Evolutionary conservation across 345 rosid species (phyloP).

Genomic region (Geranium rotundifolium): DNA sequence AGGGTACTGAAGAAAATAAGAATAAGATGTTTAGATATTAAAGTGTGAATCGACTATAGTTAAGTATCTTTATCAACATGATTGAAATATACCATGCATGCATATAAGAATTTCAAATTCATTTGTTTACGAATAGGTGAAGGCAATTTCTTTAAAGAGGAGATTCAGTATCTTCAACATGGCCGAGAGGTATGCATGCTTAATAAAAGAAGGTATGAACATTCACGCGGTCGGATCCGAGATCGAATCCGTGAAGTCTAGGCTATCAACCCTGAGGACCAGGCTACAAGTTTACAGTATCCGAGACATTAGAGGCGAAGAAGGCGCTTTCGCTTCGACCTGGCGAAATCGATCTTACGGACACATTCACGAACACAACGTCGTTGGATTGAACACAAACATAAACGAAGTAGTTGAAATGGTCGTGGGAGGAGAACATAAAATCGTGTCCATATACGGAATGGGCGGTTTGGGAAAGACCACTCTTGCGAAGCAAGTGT

Average conservation of each 20-base stretch:
- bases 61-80: too few relatives aligned
- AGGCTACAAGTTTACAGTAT: constrained; percentile 14
- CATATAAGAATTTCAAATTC: too few relatives aligned
- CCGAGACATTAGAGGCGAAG: background rate
- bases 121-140: too few relatives aligned
- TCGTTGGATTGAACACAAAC: constrained; percentile 26
- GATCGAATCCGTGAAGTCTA: constrained; percentile 20
- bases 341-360: constrained; percentile 15
- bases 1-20: too few relatives aligned
- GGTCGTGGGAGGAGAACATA: constrained; percentile 3
- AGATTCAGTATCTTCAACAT: too few relatives aligned
- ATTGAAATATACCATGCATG: too few relatives aligned
- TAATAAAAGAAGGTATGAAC: background rate
- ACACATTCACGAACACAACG: constrained; percentile 10
- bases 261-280: constrained; percentile 17
- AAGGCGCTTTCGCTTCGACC: background rate
- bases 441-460: constrained; percentile 25
- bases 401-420: constrained; percentile 9
- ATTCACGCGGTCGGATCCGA: constrained; percentile 13
- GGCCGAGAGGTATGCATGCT: background rate
- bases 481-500: constrained; percentile 27
- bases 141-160: too few relatives aligned
- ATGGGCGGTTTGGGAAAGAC: constrained; percentile 53
- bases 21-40: too few relatives aligned
- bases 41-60: too few relatives aligned